phyloP scores from a whole-genome alignment of 78 protist genomes.

The Cavenderia fasciculata region DNA sequence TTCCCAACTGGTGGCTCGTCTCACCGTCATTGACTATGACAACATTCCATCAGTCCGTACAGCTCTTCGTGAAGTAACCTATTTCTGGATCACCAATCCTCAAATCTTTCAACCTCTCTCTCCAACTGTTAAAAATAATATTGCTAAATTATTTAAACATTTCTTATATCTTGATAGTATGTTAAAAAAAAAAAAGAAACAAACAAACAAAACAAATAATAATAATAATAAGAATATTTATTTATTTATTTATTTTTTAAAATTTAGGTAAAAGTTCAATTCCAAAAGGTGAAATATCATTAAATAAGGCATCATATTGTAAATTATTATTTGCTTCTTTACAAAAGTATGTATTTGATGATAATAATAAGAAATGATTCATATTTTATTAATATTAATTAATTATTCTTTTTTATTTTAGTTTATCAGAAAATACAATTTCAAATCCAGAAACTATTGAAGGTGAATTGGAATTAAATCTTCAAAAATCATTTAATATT shows the following conservation, averaged over 20 bases:
- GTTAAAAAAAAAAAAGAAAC: too few relatives aligned
- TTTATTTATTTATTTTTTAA: not conserved
- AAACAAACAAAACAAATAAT: too few relatives aligned
- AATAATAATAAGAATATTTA: not conserved
- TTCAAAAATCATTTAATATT: constrained; percentile 14
- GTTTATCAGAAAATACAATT: not conserved
- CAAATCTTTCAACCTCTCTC: not conserved
- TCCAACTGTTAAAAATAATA: not conserved
- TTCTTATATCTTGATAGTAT: constrained; percentile 42
- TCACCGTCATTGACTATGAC: constrained; percentile 29
- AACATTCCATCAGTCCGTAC: constrained; percentile 30
- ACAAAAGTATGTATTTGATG: constrained; percentile 2
- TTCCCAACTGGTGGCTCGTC: constrained; percentile 27
- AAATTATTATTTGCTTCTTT: constrained; percentile 54
- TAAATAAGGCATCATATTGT: constrained; percentile 36
- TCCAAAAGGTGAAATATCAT: constrained; percentile 68
- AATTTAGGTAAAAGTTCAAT: constrained; percentile 16
- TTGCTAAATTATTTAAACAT: constrained; percentile 1
- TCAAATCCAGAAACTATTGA: not conserved
- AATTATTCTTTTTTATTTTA: not conserved
- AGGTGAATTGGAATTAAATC: constrained; percentile 44
- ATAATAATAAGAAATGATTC: not conserved
- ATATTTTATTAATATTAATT: not conserved
- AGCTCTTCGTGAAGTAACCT: constrained; percentile 52
- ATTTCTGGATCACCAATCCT: constrained; percentile 56